A percentile compares a stretch with the other conserved stretches of the same genome.
phyloP scores from a whole-genome alignment of 352 stramenopile species.

The Globisporangium solare region DNA sequence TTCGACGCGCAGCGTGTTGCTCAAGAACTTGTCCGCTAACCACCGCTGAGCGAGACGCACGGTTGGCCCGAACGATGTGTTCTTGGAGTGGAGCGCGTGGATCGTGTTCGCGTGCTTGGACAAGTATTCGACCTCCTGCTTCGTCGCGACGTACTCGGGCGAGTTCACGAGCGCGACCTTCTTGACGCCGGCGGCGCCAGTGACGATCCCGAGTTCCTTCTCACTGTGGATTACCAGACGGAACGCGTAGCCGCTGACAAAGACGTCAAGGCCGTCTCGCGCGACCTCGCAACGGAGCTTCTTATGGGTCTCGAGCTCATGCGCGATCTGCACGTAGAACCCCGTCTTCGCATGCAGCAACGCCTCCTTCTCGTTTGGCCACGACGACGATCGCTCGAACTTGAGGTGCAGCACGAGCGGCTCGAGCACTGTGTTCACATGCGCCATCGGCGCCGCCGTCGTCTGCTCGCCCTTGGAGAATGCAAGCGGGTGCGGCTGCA shows the following conservation, averaged over 20 bases:
- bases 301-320: constrained; percentile 66
- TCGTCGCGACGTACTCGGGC: constrained; percentile 51
- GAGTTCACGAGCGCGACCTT: constrained; percentile 60
- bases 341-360: constrained; percentile 81
- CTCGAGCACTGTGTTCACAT: constrained; percentile 75
- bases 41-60: constrained; percentile 80
- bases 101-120: constrained; percentile 65
- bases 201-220: constrained; percentile 66
- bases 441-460: constrained; percentile 37
- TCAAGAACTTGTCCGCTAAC: constrained; percentile 76
- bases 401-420: constrained; percentile 67
- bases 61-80: constrained; percentile 72
- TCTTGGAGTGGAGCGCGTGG: constrained; percentile 74
- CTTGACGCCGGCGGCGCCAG: constrained; percentile 45
- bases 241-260: constrained; percentile 81
- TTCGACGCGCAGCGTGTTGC: constrained; percentile 62
- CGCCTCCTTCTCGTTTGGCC: constrained; percentile 78
- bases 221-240: constrained; percentile 76
- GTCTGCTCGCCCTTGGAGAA: constrained; percentile 73
- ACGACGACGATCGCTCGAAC: constrained; percentile 84
- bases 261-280: constrained; percentile 73
- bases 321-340: constrained; percentile 86
- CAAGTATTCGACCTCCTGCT: constrained; percentile 59
- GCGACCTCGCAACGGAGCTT: constrained; percentile 71
- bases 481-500: constrained; percentile 81